These are phyloP conservation scores for Strigomonas culicis DNA, from an alignment of 208 protist genomes.

Conservation along the genomic window DNA sequence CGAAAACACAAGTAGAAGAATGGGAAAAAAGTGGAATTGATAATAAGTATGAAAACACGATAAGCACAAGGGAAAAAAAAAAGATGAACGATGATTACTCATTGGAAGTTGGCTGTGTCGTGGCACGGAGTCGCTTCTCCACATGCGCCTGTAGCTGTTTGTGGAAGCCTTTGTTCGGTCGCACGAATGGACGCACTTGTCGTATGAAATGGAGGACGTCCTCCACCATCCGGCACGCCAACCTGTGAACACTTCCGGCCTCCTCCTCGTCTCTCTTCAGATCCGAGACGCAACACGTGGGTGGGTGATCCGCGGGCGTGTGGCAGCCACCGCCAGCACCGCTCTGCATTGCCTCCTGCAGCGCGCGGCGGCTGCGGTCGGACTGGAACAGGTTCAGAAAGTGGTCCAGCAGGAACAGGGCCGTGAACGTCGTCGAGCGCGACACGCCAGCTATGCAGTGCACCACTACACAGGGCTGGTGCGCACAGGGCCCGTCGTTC, in stretches of 20 bases:
- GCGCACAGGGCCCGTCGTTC: background rate
- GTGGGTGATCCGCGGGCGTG: no score
- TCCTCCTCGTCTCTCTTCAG: background rate
- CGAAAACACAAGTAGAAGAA: background rate
- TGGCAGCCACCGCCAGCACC: no score
- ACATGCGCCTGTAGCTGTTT: conserved; percentile 1
- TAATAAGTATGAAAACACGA: background rate
- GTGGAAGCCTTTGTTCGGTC: conserved; percentile 1
- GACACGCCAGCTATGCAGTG: conserved; percentile 10
- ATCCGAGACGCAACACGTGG: background rate
- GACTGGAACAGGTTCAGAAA: background rate
- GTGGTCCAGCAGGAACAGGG: background rate
- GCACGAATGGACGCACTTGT: background rate
- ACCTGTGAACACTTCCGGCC: background rate
- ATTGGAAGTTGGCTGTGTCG: no score
- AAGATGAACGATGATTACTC: background rate
- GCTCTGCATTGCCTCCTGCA: background rate
- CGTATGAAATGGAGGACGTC: background rate
- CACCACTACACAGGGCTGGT: conserved; percentile 1
- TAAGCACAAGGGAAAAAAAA: background rate
- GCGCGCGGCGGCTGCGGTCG: background rate
- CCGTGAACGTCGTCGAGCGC: background rate
- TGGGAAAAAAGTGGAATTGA: background rate
- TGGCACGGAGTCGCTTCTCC: background rate
- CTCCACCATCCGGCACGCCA: conserved; percentile 2